Base-by-base conservation (phyloP, 1,139 yeast species). In the Magnusiomyces suaveolens region DNA sequence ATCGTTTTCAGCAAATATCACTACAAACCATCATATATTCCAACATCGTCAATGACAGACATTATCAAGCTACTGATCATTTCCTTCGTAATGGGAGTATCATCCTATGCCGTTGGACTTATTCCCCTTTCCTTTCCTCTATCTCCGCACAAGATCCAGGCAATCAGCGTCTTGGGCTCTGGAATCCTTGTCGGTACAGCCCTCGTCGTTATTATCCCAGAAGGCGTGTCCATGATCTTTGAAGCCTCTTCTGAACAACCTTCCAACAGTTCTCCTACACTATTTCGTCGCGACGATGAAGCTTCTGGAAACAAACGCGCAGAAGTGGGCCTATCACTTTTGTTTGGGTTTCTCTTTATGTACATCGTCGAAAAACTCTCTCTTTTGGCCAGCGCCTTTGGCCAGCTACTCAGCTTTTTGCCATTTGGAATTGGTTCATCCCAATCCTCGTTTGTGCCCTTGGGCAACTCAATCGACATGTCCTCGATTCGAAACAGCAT, bases 101-200 rank as follows among this genome's bases (percentile, higher is more conserved):
- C 63, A 64, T 69, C 74, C 36, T 64, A 69, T 53, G 64, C 60
- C 2, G 67, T 73, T 1, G 75, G 75, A 1, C 53, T 72, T 52
- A 62, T 72, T 6, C 78, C 79, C 1, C 57, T 75, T 46, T 56
- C 66, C 1, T 58, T 72, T 44, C 61, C 67, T 12, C 59, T 73
- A 52, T 65, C 73, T 4, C 63, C 64, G 2, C 55, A 60, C 8
- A 60, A 63, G 43, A 62, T 73, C 43, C 62, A 69, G 26, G 60
- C 62, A 47, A 62, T 76, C 20, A 77, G 86, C 1, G 68, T 77
- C 14, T 70, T 82, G 53, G 82, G 86, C 57, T 75, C 78, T 63
- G 92, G 92, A 0, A 71, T 84, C 26, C 72, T 84, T 51, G 71
- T 83, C 3, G 83, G 88, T 2, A 80, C 89, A 0, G 76, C 86